Conservation (phyloP, 805 yeast species). For the Candida berthetii region DNA sequence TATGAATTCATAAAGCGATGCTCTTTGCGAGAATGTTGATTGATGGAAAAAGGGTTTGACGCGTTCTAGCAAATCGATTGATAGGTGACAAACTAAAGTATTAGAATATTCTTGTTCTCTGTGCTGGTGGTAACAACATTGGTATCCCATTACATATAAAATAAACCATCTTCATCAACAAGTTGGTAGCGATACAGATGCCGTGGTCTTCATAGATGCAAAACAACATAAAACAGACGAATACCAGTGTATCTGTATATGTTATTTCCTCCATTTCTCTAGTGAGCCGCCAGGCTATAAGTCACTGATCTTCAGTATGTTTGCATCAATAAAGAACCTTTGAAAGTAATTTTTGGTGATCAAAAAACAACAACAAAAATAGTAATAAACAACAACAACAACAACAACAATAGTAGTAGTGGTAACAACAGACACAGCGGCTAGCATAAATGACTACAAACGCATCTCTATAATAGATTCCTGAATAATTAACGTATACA, state of each 20-base stretch:
- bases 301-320: too few species aligned
- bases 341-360: too few species aligned
- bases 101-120: too few species aligned
- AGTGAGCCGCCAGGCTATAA: background rate
- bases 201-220: background rate
- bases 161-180: background rate
- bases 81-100: background rate
- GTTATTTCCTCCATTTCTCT: background rate
- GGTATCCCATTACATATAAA: background rate
- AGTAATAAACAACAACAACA: too few species aligned
- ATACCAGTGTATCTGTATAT: background rate
- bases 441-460: too few species aligned
- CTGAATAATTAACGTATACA: too few species aligned
- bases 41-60: background rate
- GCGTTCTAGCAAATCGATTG: background rate
- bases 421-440: too few species aligned
- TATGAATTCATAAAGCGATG: constrained; percentile 1
- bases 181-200: background rate
- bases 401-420: too few species aligned
- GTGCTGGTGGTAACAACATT: too few species aligned
- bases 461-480: too few species aligned
- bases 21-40: constrained; percentile 2
- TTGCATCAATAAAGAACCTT: too few species aligned
- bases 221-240: background rate
- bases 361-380: too few species aligned